Conservation (phyloP, 2,329 filamentous ascomycete genomes). For the Apiospora sp. region DNA sequence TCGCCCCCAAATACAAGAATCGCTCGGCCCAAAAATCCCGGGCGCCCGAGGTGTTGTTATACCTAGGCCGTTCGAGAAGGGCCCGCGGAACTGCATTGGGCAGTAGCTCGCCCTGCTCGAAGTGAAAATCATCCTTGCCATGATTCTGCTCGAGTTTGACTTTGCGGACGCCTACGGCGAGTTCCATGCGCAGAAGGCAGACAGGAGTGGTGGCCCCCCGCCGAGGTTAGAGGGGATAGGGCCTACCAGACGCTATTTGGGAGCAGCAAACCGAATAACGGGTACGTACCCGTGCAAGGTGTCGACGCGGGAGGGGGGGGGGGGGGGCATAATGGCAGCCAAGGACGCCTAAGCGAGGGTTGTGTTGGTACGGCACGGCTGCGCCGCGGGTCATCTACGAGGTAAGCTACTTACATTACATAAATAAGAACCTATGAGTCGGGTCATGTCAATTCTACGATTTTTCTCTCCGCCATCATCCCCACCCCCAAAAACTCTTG, state of each 20-base stretch:
- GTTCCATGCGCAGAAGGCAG: background rate
- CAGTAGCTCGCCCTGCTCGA: constrained; percentile 64
- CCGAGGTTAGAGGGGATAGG: background rate
- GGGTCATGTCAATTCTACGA: too few species aligned
- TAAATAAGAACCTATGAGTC: too few species aligned
- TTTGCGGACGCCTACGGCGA: constrained; percentile 41
- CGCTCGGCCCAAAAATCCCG: constrained; percentile 44
- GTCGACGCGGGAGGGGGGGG: too few species aligned
- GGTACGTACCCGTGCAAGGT: background rate
- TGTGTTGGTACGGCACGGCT: too few species aligned
- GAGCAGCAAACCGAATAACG: background rate
- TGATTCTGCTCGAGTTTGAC: constrained; percentile 59
- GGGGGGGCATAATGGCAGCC: too few species aligned
- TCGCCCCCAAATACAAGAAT: constrained; percentile 40
- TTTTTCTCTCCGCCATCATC: too few species aligned
- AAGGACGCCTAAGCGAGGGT: too few species aligned
- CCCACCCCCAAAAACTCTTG: too few species aligned
- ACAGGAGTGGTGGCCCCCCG: background rate
- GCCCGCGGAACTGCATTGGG: constrained; percentile 63
- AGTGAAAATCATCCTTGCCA: constrained; percentile 56
- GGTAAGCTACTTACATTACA: too few species aligned
- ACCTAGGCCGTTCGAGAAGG: constrained; percentile 61
- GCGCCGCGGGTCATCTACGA: too few species aligned
- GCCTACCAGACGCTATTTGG: background rate
- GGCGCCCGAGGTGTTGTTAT: constrained; percentile 26